Evolutionary conservation across 108 stramenopile species (phyloP).

Genomic region (Halocafeteria seosinensis): DNA sequence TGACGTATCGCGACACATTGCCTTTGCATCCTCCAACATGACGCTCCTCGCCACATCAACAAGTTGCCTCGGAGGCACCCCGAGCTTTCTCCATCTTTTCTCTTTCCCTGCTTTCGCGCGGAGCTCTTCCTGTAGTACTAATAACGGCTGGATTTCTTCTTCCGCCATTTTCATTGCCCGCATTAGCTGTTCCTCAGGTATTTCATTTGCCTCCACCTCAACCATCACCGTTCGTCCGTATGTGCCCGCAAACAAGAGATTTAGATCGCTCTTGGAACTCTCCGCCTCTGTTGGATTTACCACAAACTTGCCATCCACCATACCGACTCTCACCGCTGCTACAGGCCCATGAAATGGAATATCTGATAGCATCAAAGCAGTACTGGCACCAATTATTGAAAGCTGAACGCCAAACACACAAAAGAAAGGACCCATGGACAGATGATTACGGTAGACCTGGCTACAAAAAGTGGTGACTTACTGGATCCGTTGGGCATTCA

Average conservation of each 20-base stretch:
- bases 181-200: not conserved
- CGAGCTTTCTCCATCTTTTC: not conserved
- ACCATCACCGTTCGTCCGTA: conserved; percentile 2
- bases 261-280: conserved; percentile 9
- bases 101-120: not conserved
- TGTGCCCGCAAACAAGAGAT: conserved; percentile 30
- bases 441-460: not conserved
- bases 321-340: conserved; percentile 43
- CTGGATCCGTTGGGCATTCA: conserved; percentile 39
- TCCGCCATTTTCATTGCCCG: not conserved
- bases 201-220: conserved; percentile 1
- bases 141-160: not conserved
- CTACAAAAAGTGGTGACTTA: not conserved
- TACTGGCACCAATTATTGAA: conserved; percentile 56
- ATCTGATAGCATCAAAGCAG: conserved; percentile 37
- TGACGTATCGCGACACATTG: not conserved
- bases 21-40: not conserved
- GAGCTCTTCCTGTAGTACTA: not conserved
- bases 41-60: not conserved
- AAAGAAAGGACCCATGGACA: not conserved
- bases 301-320: conserved; percentile 17
- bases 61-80: too few relatives aligned
- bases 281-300: conserved; percentile 16
- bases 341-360: conserved; percentile 41
- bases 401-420: conserved; percentile 11